Conservation (phyloP, 805 yeast species). For the Sugiyamaella valdiviana region DNA sequence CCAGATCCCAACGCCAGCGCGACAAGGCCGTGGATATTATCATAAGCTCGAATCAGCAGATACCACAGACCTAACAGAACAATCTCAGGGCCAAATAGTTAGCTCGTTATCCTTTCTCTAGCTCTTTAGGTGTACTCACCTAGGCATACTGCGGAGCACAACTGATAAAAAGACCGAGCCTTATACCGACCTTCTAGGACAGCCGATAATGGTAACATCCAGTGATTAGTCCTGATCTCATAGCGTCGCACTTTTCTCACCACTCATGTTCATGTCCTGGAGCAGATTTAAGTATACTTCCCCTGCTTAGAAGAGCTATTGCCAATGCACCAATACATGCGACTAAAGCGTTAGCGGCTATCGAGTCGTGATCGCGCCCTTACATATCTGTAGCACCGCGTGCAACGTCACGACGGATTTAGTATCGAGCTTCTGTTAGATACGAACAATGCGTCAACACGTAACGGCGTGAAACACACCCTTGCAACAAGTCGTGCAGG, state of each 20-base stretch:
- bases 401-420: no score
- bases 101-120: neutral
- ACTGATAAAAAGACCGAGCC: slow-evolving; percentile 75
- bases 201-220: slow-evolving; percentile 74
- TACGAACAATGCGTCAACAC: no score
- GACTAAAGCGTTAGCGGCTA: no score
- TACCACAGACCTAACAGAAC: slow-evolving; percentile 40
- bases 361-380: no score
- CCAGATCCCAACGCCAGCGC: neutral
- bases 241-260: slow-evolving; percentile 5
- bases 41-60: neutral
- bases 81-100: slow-evolving; percentile 59
- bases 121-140: neutral
- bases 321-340: no score
- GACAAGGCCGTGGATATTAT: neutral
- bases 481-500: no score
- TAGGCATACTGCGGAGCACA: slow-evolving; percentile 70
- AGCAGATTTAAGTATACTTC: no score
- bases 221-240: slow-evolving; percentile 36
- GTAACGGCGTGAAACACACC: no score
- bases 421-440: no score
- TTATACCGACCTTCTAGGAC: slow-evolving; percentile 63
- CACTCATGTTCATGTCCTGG: slow-evolving; percentile 6
- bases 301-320: no score
- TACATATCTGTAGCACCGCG: no score